phyloP scores from a whole-genome alignment of 192 early-diverging fungal genomes.

The Cladochytrium replicatum region DNA sequence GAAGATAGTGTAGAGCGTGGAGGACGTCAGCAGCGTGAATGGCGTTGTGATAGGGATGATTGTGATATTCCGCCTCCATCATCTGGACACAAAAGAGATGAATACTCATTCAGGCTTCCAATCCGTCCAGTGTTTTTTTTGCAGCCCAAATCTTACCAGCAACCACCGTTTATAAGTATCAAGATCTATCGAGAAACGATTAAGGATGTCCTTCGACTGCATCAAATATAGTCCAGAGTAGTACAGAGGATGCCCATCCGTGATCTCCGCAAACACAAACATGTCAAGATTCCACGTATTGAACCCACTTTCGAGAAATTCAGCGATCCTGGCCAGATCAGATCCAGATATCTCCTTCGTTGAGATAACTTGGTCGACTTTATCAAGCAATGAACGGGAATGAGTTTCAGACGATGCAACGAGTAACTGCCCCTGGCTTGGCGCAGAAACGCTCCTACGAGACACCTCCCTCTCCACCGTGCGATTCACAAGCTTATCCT shows the following conservation, averaged over 20 bases:
- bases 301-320: too few species aligned
- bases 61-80: slow-evolving; percentile 37
- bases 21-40: slow-evolving; percentile 48
- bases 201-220: slow-evolving; percentile 21
- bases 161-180: slow-evolving; percentile 33
- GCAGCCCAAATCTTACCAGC: slow-evolving; percentile 20
- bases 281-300: too few species aligned
- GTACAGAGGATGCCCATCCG: slow-evolving; percentile 32
- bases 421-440: too few species aligned
- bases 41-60: slow-evolving; percentile 46
- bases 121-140: slow-evolving; percentile 1
- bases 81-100: slow-evolving; percentile 10
- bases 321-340: too few species aligned
- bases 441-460: too few species aligned
- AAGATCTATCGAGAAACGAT: slow-evolving; percentile 13
- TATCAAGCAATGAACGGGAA: too few species aligned
- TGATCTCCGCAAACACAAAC: slow-evolving; percentile 30
- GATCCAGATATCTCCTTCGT: too few species aligned
- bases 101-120: background rate
- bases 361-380: too few species aligned
- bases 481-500: too few species aligned
- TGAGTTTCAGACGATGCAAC: too few species aligned
- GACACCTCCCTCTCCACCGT: too few species aligned
- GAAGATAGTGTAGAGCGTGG: slow-evolving; percentile 35
- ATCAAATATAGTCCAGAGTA: slow-evolving; percentile 27